Conservation (phyloP, 768 basidiomycete genomes). For the Boletus subcaerulescens region DNA sequence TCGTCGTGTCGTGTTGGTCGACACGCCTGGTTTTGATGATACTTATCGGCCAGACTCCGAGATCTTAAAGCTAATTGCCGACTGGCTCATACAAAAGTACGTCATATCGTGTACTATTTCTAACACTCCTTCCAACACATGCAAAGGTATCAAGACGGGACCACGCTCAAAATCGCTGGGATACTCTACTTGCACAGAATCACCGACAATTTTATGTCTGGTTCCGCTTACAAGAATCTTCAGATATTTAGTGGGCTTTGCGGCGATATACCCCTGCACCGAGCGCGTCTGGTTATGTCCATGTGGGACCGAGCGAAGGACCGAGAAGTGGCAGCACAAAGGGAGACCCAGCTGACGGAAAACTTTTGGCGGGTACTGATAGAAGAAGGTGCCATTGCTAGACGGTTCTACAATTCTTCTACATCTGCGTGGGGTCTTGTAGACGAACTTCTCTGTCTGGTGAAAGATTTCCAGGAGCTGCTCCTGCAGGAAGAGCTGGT, state of each 20-base stretch:
- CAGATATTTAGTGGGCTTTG: slow-evolving; percentile 36
- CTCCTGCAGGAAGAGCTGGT: slow-evolving; percentile 23
- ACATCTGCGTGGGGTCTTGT: background rate
- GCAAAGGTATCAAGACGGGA: slow-evolving; percentile 9
- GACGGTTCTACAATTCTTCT: slow-evolving; percentile 1
- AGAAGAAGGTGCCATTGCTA: background rate
- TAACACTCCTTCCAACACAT: background rate
- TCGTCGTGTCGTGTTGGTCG: slow-evolving; percentile 13
- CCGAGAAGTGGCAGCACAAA: background rate
- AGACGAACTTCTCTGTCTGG: background rate
- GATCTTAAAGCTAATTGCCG: slow-evolving; percentile 11
- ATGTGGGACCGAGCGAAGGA: slow-evolving; percentile 33
- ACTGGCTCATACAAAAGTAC: slow-evolving; percentile 20
- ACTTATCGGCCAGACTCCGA: slow-evolving; percentile 13
- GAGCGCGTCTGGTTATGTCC: slow-evolving; percentile 36
- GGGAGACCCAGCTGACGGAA: slow-evolving; percentile 23
- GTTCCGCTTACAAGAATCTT: slow-evolving; percentile 30
- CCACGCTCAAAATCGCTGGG: slow-evolving; percentile 22
- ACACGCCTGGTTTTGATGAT: slow-evolving; percentile 23
- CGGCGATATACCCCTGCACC: slow-evolving; percentile 28
- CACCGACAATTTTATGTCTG: slow-evolving; percentile 34
- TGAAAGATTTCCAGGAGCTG: background rate
- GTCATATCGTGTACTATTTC: background rate
- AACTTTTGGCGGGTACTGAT: slow-evolving; percentile 25
- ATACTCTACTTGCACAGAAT: slow-evolving; percentile 36